A percentile compares a stretch with the other conserved stretches of the same genome.
Evolutionary conservation across 73 alveolate genomes (phyloP).

Genomic region (Paramecium biaurelia): DNA sequence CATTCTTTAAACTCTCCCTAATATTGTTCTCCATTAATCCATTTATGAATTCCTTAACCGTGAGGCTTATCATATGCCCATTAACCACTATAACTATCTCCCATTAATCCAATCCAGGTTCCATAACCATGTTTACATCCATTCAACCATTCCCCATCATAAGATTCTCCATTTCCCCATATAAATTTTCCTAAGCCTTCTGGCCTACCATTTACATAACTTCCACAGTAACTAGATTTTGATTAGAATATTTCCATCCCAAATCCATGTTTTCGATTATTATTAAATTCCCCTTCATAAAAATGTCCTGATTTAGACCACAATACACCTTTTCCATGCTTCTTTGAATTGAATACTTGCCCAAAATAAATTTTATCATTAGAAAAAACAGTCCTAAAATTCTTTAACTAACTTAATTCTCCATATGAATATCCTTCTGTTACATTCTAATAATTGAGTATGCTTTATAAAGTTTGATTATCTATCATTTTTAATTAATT

Average conservation of each 20-base stretch:
- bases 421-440: neutral
- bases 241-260: slow-evolving; percentile 70
- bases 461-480: neutral
- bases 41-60: slow-evolving; percentile 66
- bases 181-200: slow-evolving; percentile 70
- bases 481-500: neutral
- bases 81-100: slow-evolving; percentile 67
- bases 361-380: neutral
- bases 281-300: slow-evolving; percentile 55
- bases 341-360: neutral
- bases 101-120: slow-evolving; percentile 61
- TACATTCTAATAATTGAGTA: neutral
- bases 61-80: slow-evolving; percentile 73
- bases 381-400: neutral
- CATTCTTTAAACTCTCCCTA: slow-evolving; percentile 58
- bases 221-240: slow-evolving; percentile 74
- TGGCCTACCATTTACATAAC: slow-evolving; percentile 74
- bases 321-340: neutral
- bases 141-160: slow-evolving; percentile 79
- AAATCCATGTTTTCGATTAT: slow-evolving; percentile 66
- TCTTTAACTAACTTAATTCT: neutral
- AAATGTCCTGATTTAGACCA: neutral
- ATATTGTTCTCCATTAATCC: slow-evolving; percentile 54
- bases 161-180: slow-evolving; percentile 75
- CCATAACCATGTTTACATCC: slow-evolving; percentile 80